Evolutionary conservation across 192 early-diverging fungal genomes (phyloP), one percentile per base, ranked within the genome.

Genomic region (Phlyctochytrium arcticum): DNA sequence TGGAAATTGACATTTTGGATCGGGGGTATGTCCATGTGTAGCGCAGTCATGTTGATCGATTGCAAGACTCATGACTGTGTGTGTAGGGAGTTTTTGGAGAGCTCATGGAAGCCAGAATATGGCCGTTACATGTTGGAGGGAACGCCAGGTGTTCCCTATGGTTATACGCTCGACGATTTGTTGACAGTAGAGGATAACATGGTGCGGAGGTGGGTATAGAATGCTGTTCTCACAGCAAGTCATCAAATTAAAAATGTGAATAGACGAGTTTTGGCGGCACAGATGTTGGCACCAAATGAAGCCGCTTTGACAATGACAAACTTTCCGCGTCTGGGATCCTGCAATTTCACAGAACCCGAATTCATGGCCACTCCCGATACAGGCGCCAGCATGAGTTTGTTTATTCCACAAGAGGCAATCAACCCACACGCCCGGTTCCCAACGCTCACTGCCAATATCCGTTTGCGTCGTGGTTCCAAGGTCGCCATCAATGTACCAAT

Each of bases 81-180:
- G 36, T 37, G 19, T 55, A 87, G 87, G 24, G 36, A 69, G 26
- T 42, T 67, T 6, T 71, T 85, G 54, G 81, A 89, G 70, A 85
- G 89, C 12, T 86, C 91, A 26, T 99, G 95, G 95, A 84, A 90
- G 65, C 94, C 94, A 33, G 96, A 99, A 71, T 99, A 93, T 73
- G 96, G 91, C 17, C 81, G 92, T 29, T 99, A 89, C 78, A 99
- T 99, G 96, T 75, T 96, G 64, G 96, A 98, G 79, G 90, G 89
- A 39, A 96, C 96, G 0, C 96, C 96, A 7, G 92, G 92, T 5
- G 70, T 78, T 15, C 96, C 96, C 0, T 98, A 97, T 73, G 92
- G 91, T 53, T 82, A 87, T 23, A 86, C 87, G 9, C 76, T 96
- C 29, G 68, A 82, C 29, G 92, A 96, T 65, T 71, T 97, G 23